phyloP scores from a whole-genome alignment of 805 yeast genomes.

The Candida mattraensis region DNA sequence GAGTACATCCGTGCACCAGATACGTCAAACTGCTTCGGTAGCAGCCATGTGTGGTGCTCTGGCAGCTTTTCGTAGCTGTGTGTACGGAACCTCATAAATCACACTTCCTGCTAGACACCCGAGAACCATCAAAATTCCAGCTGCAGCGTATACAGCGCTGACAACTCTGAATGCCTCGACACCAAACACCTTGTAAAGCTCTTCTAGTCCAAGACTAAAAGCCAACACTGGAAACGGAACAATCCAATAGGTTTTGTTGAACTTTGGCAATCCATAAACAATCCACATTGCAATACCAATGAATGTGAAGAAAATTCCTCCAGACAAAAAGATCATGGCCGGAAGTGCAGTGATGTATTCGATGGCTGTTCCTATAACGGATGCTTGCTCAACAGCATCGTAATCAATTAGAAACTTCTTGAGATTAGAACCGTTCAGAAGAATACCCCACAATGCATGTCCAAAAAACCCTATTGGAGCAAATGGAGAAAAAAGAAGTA shows the following conservation, averaged over 20 bases:
- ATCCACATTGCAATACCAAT: constrained; percentile 38
- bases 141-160: constrained; percentile 57
- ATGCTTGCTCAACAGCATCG: constrained; percentile 3
- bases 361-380: constrained; percentile 12
- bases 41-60: background rate
- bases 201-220: constrained; percentile 57
- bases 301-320: constrained; percentile 40
- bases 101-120: constrained; percentile 38
- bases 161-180: constrained; percentile 59
- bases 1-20: no score
- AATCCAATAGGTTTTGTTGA: constrained; percentile 66
- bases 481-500: constrained; percentile 57
- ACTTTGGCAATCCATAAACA: constrained; percentile 32
- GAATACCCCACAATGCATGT: constrained; percentile 74
- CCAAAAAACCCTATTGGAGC: constrained; percentile 81
- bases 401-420: constrained; percentile 14
- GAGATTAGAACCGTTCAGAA: constrained; percentile 33
- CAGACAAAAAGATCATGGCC: constrained; percentile 19
- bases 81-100: constrained; percentile 32
- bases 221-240: constrained; percentile 87
- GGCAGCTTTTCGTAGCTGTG: constrained; percentile 6
- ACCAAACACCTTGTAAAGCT: constrained; percentile 45
- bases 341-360: constrained; percentile 13
- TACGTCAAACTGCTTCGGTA: background rate
- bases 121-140: constrained; percentile 45